Evolutionary conservation across 1,284 basidiomycete genomes (phyloP).

Genomic region (Leccinum pachyderme): DNA sequence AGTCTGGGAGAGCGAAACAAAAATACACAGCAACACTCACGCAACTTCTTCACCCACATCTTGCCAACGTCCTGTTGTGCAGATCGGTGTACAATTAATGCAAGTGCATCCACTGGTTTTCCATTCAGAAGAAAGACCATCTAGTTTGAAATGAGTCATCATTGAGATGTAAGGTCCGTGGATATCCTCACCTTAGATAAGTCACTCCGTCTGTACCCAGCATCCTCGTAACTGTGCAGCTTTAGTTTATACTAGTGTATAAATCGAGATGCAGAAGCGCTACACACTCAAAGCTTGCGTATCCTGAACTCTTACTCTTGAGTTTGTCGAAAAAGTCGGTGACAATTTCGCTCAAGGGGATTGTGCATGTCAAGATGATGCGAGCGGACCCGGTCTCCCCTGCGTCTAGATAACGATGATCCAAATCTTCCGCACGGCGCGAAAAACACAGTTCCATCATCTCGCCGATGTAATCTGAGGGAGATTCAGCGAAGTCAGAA

Average conservation of each 20-base stretch:
- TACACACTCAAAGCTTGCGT: constrained; percentile 87
- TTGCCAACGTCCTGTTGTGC: constrained; percentile 71
- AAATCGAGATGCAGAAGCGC: background rate
- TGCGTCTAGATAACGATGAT: constrained; percentile 77
- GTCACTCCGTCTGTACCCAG: constrained; percentile 78
- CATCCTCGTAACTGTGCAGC: constrained; percentile 80
- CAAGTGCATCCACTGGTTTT: constrained; percentile 89
- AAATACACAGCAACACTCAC: constrained; percentile 43
- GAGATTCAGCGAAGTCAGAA: constrained; percentile 15
- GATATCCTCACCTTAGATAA: constrained; percentile 66
- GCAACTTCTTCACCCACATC: constrained; percentile 87
- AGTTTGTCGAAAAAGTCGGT: constrained; percentile 92
- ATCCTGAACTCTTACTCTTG: constrained; percentile 88
- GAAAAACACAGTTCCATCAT: constrained; percentile 91
- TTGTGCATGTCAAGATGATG: constrained; percentile 73
- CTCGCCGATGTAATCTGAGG: constrained; percentile 75
- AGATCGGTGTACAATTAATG: constrained; percentile 81
- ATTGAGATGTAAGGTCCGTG: background rate
- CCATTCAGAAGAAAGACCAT: constrained; percentile 87
- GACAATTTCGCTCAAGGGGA: constrained; percentile 91
- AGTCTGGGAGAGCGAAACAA: background rate
- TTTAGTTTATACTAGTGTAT: constrained; percentile 2
- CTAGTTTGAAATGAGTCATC: constrained; percentile 36
- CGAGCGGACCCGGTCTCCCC: constrained; percentile 53
- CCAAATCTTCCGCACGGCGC: constrained; percentile 75